phyloP scores from a whole-genome alignment of 768 basidiomycete species.

The Leccinum boreale region DNA sequence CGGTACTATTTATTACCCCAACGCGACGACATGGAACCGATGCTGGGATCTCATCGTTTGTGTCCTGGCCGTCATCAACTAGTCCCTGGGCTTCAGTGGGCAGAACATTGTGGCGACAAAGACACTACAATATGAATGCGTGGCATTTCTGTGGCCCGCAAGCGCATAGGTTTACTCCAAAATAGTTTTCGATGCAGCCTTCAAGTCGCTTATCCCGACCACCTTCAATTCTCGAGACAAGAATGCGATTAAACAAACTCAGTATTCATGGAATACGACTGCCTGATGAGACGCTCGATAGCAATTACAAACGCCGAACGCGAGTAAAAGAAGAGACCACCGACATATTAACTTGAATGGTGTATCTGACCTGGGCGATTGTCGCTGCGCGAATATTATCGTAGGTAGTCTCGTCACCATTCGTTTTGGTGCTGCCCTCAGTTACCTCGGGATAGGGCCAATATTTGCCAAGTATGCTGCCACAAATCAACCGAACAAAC shows the following conservation, averaged over 20 bases:
- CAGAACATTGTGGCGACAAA: not conserved
- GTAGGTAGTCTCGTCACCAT: too few relatives aligned
- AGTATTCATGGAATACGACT: not conserved
- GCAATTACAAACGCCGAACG: not conserved
- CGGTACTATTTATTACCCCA: not conserved
- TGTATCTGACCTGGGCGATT: not conserved
- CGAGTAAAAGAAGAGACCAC: not conserved
- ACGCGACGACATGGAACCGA: not conserved
- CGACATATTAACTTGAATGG: not conserved
- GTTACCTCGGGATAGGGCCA: too few relatives aligned
- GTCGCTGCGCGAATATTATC: not conserved
- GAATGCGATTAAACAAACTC: not conserved
- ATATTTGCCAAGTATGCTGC: too few relatives aligned
- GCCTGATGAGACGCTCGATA: not conserved
- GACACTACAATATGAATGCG: not conserved
- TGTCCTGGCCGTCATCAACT: not conserved
- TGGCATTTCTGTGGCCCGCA: not conserved
- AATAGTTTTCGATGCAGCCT: not conserved
- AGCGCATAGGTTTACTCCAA: not conserved
- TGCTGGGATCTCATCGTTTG: not conserved
- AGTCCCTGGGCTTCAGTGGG: not conserved
- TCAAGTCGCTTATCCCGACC: not conserved
- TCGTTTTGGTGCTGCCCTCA: too few relatives aligned
- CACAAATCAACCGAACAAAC: too few relatives aligned
- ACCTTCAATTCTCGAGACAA: not conserved